Percentiles rank a stretch among this genome's conserved stretches.
phyloP scores from a whole-genome alignment of 768 basidiomycete genomes.

The Russula olivacea region DNA sequence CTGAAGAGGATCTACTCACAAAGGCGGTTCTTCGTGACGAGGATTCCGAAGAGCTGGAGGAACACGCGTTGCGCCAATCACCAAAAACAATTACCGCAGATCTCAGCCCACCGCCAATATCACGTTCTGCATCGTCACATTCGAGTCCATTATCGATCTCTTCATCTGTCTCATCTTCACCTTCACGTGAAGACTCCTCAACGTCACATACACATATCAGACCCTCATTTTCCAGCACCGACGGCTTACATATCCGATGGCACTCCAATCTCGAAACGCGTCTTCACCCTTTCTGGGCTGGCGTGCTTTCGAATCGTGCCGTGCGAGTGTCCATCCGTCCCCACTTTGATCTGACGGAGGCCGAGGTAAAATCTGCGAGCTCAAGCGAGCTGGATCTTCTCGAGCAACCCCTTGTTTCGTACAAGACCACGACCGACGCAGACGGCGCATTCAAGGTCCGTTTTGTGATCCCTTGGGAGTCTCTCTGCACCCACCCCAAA shows the following conservation, averaged over 20 bases:
- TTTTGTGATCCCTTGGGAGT: conserved; percentile 63
- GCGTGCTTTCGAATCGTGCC: conserved; percentile 55
- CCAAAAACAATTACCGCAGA: conserved; percentile 13
- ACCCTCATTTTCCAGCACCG: not conserved
- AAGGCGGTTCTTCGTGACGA: conserved; percentile 48
- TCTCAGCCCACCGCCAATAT: conserved; percentile 16
- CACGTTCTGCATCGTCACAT: conserved; percentile 3
- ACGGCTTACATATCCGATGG: conserved; percentile 40
- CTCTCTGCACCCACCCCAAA: conserved; percentile 54
- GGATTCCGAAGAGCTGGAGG: conserved; percentile 53
- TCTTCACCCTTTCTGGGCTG: conserved; percentile 76
- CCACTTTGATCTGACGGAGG: conserved; percentile 29
- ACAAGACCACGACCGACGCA: conserved; percentile 49
- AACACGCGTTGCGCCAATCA: conserved; percentile 39
- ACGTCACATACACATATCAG: not conserved
- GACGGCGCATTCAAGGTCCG: conserved; percentile 72
- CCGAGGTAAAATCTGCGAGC: conserved; percentile 29
- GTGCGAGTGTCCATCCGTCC: conserved; percentile 61
- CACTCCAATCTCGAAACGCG: conserved; percentile 75
- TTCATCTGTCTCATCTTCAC: not conserved
- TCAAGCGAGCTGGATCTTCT: conserved; percentile 9
- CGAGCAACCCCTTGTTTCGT: conserved; percentile 40
- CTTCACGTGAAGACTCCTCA: conserved; percentile 10
- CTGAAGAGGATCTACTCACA: conserved; percentile 47
- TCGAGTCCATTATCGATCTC: conserved; percentile 10